Evolutionary conservation across 805 yeast genomes (phyloP).

Genomic region (Tetrapisispora pingtungensis): DNA sequence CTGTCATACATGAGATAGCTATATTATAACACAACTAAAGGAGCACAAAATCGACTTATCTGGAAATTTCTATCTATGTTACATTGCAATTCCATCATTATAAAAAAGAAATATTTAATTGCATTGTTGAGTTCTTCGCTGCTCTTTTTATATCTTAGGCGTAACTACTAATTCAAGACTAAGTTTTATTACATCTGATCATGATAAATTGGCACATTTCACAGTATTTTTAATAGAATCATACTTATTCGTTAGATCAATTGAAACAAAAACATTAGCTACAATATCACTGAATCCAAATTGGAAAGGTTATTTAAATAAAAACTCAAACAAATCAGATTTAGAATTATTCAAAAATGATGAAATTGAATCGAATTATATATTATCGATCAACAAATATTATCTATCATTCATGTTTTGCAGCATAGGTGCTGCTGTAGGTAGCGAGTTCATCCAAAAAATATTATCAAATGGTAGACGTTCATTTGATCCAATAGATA

Average conservation of each 20-base stretch:
- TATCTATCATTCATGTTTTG: constrained; percentile 34
- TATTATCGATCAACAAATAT: constrained; percentile 11
- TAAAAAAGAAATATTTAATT: constrained; percentile 13
- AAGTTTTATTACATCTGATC: constrained; percentile 32
- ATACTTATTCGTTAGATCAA: constrained; percentile 37
- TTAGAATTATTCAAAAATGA: not conserved
- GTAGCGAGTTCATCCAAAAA: constrained; percentile 42
- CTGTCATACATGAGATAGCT: too few relatives aligned
- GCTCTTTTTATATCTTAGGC: constrained; percentile 22
- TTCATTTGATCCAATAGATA: constrained; percentile 41
- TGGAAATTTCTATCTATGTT: not conserved
- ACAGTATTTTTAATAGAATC: constrained; percentile 39
- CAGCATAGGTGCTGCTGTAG: constrained; percentile 37
- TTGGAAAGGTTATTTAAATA: too few relatives aligned
- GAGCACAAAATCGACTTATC: too few relatives aligned
- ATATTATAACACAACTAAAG: too few relatives aligned
- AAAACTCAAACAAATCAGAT: not conserved
- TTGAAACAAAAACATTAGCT: constrained; percentile 27
- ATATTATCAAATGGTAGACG: constrained; percentile 29
- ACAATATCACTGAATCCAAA: not conserved
- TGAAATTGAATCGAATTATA: not conserved
- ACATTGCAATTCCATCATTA: not conserved
- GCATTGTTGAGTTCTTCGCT: constrained; percentile 10
- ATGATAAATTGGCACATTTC: constrained; percentile 47
- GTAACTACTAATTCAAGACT: constrained; percentile 30